These are phyloP conservation scores for Russula sp. DNA, from an alignment of 768 basidiomycete species.

Conservation along the genomic window DNA sequence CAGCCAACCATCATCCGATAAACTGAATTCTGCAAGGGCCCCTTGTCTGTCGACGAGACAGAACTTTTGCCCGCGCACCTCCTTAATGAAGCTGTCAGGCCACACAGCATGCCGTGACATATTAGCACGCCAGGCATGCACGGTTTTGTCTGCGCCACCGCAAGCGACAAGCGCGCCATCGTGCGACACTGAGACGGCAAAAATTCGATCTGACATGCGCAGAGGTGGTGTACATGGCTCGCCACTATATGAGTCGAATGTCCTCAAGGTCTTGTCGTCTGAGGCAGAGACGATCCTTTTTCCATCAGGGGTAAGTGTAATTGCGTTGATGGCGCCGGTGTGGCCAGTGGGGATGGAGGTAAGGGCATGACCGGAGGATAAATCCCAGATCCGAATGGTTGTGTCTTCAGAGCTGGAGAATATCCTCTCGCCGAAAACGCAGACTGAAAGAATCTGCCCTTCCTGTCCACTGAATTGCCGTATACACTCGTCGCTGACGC, in stretches of 20 bases:
- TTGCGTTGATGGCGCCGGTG: conserved; percentile 5
- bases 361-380: background rate
- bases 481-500: background rate
- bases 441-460: background rate
- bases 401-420: conserved; percentile 14
- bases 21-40: background rate
- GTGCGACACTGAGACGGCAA: conserved; percentile 1
- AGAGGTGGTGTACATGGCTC: conserved; percentile 3
- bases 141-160: background rate
- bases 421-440: background rate
- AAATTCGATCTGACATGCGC: background rate
- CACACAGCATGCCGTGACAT: background rate
- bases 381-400: conserved; percentile 12
- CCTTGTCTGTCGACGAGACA: conserved; percentile 12
- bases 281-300: conserved; percentile 6
- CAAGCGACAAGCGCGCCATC: conserved; percentile 5
- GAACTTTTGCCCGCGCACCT: background rate
- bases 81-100: conserved; percentile 4
- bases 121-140: conserved; percentile 2
- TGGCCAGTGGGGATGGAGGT: conserved; percentile 27
- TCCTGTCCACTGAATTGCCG: background rate
- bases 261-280: conserved; percentile 9
- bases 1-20: conserved; percentile 6
- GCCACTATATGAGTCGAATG: conserved; percentile 7
- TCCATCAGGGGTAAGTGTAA: conserved; percentile 1